Base-by-base conservation (phyloP, 2,329 filamentous ascomycete genomes). In the Talaromyces sp. region DNA sequence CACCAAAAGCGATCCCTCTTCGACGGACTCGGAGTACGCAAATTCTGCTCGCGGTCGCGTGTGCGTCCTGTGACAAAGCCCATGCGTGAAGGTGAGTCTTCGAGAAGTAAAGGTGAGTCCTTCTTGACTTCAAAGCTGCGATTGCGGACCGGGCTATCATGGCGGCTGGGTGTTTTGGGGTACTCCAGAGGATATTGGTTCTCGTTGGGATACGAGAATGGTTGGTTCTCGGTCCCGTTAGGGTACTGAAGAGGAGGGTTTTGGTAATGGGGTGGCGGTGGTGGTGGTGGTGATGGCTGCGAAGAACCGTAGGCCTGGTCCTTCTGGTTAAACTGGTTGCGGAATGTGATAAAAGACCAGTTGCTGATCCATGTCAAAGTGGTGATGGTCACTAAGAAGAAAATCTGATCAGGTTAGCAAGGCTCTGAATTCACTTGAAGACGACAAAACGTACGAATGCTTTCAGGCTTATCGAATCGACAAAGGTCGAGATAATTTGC, bases 401-500 rank as follows among this genome's bases (percentile, higher is more conserved):
- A 78, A 22, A 73, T 62, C 75, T 78, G 65, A 27, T 32, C 47
- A 33, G 27, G 58, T 72, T 65, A 72, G 68, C 62, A 44, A 10
- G 15, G 36, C 9, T 52, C 49, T 10, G 2, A 3, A 30, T 30
- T 28, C 15, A 17, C 11, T 5, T 6, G 25, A 10, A 10, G 1
- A 11, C 0, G 22, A 19, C 3, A 13, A 15, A 30, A 74, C 78
- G 64, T 81, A 87, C 85, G 81, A 90, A 88, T 11, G 87, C 85
- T 75, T 97, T 97, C 75, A 91, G 89, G 65, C 89, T 92, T 75
- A 98, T 93, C 6, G 91, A 88, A 68, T 96, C 92, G 4, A 96
- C 88, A 73, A 98, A 97, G 69, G 89, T 89, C 73, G 98, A 97
- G 75, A 98, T 88, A 47, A 99, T 96, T 71, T 92, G 87, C 0